phyloP scores from a whole-genome alignment of 345 rosid genomes.

The Litchi chinensis region DNA sequence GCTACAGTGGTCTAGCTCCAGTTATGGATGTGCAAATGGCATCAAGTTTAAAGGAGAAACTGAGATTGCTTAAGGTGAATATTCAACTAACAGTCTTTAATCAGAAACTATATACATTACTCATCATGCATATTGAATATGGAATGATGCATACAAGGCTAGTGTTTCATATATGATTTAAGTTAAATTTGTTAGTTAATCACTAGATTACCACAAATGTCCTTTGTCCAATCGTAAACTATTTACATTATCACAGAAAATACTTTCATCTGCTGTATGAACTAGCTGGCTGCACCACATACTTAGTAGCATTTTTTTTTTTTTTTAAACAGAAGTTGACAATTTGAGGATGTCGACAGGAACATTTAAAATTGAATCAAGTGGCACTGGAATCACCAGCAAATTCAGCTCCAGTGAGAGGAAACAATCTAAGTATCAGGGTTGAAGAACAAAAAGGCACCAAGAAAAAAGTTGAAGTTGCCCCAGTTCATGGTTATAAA shows the following conservation, averaged over 20 bases:
- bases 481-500: slow-evolving; percentile 39
- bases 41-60: slow-evolving; percentile 26
- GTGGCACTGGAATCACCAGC: background rate
- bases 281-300: background rate
- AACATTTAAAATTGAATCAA: slow-evolving; percentile 10
- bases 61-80: slow-evolving; percentile 30
- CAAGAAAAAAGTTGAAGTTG: slow-evolving; percentile 30
- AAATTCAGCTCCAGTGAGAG: slow-evolving; percentile 10
- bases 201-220: background rate
- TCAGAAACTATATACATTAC: slow-evolving; percentile 1
- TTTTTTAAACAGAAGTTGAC: background rate
- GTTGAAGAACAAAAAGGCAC: slow-evolving; percentile 29
- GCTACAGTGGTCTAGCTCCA: slow-evolving; percentile 12
- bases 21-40: slow-evolving; percentile 13
- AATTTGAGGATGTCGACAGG: slow-evolving; percentile 15
- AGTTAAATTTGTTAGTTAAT: background rate
- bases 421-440: slow-evolving; percentile 17
- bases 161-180: background rate
- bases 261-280: background rate
- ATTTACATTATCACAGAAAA: background rate
- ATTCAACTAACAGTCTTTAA: background rate
- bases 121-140: background rate
- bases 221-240: background rate
- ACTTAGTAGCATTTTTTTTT: background rate
- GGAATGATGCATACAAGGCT: slow-evolving; percentile 13